Evolutionary conservation across 2,329 filamentous ascomycete genomes (phyloP).

Genomic region (Berkeleyomyces basicola): DNA sequence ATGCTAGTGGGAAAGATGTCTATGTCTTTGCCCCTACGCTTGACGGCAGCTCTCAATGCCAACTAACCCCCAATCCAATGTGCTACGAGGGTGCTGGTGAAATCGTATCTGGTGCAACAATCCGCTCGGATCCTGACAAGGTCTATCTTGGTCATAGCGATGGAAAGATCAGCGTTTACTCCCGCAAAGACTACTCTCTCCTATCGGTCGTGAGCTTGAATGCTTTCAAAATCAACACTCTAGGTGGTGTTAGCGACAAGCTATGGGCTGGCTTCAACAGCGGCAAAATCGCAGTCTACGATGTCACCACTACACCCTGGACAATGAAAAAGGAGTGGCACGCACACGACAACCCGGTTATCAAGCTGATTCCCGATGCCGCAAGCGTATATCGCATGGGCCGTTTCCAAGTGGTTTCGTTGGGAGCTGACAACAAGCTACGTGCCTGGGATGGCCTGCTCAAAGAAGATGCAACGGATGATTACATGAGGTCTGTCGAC

Average conservation of each 20-base stretch:
- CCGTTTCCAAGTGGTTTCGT: conserved; percentile 65
- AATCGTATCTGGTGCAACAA: conserved; percentile 64
- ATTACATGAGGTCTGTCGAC: conserved; percentile 71
- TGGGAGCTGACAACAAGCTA: conserved; percentile 75
- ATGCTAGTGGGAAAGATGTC: conserved; percentile 74
- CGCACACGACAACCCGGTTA: conserved; percentile 70
- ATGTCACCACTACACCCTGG: conserved; percentile 72
- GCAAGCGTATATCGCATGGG: conserved; percentile 77
- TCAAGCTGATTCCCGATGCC: conserved; percentile 59
- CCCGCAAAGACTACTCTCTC: conserved; percentile 57
- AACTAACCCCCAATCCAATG: conserved; percentile 56
- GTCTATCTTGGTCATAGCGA: conserved; percentile 87
- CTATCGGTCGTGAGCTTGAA: conserved; percentile 72
- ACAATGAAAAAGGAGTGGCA: conserved; percentile 86
- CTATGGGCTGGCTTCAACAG: conserved; percentile 93
- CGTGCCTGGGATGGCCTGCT: conserved; percentile 84
- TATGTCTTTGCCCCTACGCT: conserved; percentile 63
- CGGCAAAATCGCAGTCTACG: conserved; percentile 85
- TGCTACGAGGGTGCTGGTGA: conserved; percentile 61
- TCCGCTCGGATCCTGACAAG: conserved; percentile 57
- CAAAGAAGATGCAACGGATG: conserved; percentile 87
- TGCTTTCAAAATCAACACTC: conserved; percentile 83
- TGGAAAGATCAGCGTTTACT: conserved; percentile 91
- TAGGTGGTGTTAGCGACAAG: conserved; percentile 63
- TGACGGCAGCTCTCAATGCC: conserved; percentile 53